Evolutionary conservation across 768 basidiomycete genomes (phyloP).

Genomic region (Russula emetica): DNA sequence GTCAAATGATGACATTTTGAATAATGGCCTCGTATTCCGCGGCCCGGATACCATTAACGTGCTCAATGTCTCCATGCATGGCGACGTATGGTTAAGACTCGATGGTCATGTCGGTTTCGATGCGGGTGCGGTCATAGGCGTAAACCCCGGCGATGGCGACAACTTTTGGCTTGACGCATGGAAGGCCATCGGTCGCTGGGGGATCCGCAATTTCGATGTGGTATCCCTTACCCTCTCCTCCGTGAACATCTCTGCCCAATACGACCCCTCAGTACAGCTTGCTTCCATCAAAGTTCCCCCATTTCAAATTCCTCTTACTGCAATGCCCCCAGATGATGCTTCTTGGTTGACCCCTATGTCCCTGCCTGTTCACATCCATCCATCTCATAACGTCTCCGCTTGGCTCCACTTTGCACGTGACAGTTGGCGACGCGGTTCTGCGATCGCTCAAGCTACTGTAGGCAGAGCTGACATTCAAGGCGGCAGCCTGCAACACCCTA

Average conservation of each 20-base stretch:
- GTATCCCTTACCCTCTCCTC: constrained; percentile 54
- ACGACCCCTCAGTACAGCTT: constrained; percentile 41
- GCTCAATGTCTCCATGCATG: constrained; percentile 54
- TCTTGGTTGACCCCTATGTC: constrained; percentile 26
- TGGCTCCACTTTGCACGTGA: constrained; percentile 25
- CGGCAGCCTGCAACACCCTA: background rate
- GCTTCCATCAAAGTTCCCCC: constrained; percentile 46
- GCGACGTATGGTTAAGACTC: constrained; percentile 56
- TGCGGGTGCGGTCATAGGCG: constrained; percentile 56
- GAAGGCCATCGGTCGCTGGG: constrained; percentile 68
- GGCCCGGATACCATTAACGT: constrained; percentile 63
- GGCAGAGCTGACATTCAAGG: constrained; percentile 10
- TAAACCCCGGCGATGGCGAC: constrained; percentile 46
- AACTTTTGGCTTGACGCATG: constrained; percentile 46
- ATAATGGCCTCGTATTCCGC: constrained; percentile 49
- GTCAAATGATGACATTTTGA: constrained; percentile 55
- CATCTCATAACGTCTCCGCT: constrained; percentile 15
- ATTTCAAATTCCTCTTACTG: constrained; percentile 45
- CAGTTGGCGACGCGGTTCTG: constrained; percentile 21
- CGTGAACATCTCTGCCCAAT: constrained; percentile 45
- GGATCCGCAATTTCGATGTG: constrained; percentile 50
- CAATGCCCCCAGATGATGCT: constrained; percentile 15
- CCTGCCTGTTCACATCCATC: constrained; percentile 17
- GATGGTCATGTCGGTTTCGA: constrained; percentile 61
- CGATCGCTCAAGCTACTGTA: constrained; percentile 6